A percentile compares a stretch with the other conserved stretches of the same genome.
Evolutionary conservation across 352 stramenopile genomes (phyloP).

Genomic region (Globisporangium apiculatum): DNA sequence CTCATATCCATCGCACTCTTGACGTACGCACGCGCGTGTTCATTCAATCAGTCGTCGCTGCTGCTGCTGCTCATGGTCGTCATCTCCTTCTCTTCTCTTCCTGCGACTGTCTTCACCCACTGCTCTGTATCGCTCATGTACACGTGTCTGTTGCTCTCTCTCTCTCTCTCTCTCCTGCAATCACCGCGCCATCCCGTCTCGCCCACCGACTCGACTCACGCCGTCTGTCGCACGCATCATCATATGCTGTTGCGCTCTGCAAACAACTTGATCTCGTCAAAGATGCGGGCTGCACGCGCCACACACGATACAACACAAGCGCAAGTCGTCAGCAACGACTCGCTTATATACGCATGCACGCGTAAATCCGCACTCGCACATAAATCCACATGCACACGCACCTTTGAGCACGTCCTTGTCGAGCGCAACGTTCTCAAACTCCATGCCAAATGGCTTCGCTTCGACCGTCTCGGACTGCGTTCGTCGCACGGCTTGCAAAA

Average conservation of each 20-base stretch:
- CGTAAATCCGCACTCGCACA: background rate
- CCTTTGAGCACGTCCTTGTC: constrained; percentile 85
- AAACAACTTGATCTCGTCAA: constrained; percentile 85
- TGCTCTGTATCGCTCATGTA: background rate
- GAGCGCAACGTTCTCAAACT: constrained; percentile 83
- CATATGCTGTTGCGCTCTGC: constrained; percentile 61
- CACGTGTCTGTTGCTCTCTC: background rate
- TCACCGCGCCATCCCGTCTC: background rate
- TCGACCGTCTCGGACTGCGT: constrained; percentile 68
- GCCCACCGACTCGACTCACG: background rate
- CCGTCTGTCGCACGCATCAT: constrained; percentile 7
- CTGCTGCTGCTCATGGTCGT: too few species aligned
- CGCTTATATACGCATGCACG: background rate
- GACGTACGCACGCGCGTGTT: background rate
- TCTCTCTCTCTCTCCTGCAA: constrained; percentile 3
- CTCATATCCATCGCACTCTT: too few species aligned
- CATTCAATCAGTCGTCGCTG: background rate
- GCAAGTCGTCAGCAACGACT: constrained; percentile 3
- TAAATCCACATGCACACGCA: constrained; percentile 16
- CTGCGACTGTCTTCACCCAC: background rate
- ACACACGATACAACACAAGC: background rate
- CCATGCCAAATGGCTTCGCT: constrained; percentile 78
- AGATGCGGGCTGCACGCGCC: constrained; percentile 58
- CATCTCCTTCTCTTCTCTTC: background rate
- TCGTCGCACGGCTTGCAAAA: constrained; percentile 73